Evolutionary conservation across 1,284 basidiomycete species (phyloP).

Genomic region (Moesziomyces globuligerus): DNA sequence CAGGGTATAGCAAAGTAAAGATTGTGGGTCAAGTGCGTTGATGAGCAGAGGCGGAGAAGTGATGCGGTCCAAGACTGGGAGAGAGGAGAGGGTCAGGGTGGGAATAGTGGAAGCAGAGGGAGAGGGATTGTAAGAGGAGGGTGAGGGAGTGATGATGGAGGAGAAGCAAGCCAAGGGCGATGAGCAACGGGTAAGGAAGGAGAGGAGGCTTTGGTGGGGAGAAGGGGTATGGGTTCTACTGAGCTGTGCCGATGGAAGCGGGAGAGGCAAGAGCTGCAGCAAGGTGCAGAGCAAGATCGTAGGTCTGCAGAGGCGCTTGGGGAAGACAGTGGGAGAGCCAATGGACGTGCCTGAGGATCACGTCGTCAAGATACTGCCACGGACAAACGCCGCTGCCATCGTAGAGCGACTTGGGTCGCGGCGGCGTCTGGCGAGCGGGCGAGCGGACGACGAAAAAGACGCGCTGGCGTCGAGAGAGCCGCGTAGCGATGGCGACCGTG

Average conservation of each 20-base stretch:
- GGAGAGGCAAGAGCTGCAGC: slow-evolving; percentile 9
- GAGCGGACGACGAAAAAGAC: background rate
- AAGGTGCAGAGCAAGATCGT: slow-evolving; percentile 5
- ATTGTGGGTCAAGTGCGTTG: background rate
- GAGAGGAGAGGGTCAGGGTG: background rate
- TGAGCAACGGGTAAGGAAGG: background rate
- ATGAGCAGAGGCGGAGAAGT: background rate
- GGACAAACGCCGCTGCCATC: background rate
- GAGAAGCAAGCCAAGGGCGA: too few relatives aligned
- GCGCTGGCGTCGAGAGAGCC: background rate
- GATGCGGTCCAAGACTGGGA: background rate
- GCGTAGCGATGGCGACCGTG: background rate
- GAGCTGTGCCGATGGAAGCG: background rate
- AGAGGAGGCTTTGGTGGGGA: background rate
- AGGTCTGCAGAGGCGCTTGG: slow-evolving; percentile 1
- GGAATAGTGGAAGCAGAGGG: background rate
- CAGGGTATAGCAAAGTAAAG: background rate
- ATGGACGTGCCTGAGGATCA: background rate
- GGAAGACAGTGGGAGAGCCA: slow-evolving; percentile 5
- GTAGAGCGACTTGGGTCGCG: background rate
- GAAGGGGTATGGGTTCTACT: background rate
- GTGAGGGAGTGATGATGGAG: slow-evolving; percentile 1
- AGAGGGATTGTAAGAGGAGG: slow-evolving; percentile 2
- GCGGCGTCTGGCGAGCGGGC: too few relatives aligned
- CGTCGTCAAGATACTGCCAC: background rate